A percentile compares a stretch with the other conserved stretches of the same genome.
Evolutionary conservation across 768 basidiomycete genomes (phyloP).

Genomic region (Naganishia onofrii): DNA sequence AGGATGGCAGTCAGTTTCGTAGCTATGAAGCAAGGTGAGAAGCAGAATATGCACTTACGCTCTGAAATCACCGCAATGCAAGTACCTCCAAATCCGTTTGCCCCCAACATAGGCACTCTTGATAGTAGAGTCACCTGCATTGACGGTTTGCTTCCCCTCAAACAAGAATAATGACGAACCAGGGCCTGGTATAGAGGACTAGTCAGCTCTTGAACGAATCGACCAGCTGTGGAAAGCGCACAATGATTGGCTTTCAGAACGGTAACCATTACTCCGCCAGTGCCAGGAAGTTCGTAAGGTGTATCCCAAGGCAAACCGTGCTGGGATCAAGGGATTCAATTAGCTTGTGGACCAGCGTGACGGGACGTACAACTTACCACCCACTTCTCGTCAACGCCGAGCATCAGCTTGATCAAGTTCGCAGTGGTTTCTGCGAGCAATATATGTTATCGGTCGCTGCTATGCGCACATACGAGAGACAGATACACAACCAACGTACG

Average conservation of each 20-base stretch:
- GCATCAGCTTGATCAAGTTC: conserved; percentile 85
- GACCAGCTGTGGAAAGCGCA: conserved; percentile 39
- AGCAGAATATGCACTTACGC: conserved; percentile 36
- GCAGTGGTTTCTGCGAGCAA: conserved; percentile 66
- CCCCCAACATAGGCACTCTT: conserved; percentile 71
- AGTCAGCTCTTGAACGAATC: neutral
- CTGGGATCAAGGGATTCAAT: conserved; percentile 24
- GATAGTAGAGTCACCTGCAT: conserved; percentile 78
- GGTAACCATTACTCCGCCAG: conserved; percentile 81
- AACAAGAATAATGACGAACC: conserved; percentile 92
- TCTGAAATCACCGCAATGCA: conserved; percentile 79
- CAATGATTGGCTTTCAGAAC: conserved; percentile 98
- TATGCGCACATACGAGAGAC: neutral
- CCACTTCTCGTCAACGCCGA: conserved; percentile 84
- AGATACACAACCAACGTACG: conserved; percentile 43
- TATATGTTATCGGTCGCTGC: neutral
- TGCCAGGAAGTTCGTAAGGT: conserved; percentile 71
- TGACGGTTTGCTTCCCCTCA: conserved; percentile 81
- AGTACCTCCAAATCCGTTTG: conserved; percentile 70
- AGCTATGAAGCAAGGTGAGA: neutral
- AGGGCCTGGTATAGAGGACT: conserved; percentile 56
- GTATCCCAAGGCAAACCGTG: conserved; percentile 77
- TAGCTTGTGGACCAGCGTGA: neutral
- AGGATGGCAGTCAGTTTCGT: neutral
- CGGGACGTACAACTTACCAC: conserved; percentile 54